These are phyloP conservation scores for Colletotrichum noveboracense DNA, from an alignment of 2,329 filamentous ascomycete species.

Conservation along the genomic window DNA sequence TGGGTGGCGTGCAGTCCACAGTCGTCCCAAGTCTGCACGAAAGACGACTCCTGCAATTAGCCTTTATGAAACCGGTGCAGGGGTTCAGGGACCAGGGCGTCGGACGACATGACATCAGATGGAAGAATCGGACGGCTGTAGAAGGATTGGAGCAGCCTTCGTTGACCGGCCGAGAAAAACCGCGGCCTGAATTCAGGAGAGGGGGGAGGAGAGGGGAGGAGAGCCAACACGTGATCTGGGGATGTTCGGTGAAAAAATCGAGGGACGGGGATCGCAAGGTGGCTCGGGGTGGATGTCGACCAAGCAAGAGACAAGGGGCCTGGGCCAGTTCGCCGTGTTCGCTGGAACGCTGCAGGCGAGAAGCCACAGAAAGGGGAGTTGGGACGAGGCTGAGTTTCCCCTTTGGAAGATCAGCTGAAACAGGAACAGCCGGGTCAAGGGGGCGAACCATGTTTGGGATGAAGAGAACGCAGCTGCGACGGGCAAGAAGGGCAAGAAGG, in stretches of 20 bases:
- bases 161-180: neutral
- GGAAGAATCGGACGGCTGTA: neutral
- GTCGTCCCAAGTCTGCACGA: conserved; percentile 15
- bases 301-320: neutral
- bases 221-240: neutral
- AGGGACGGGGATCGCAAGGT: neutral
- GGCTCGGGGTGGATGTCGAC: neutral
- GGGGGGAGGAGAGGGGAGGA: neutral
- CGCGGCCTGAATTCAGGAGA: neutral
- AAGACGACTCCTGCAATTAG: conserved; percentile 17
- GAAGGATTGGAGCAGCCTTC: neutral
- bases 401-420: conserved; percentile 17
- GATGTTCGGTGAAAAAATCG: neutral
- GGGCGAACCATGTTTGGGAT: neutral
- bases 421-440: conserved; percentile 13
- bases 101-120: conserved; percentile 16
- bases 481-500: neutral
- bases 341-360: neutral
- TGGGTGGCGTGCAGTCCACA: neutral
- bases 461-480: neutral
- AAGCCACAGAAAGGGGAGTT: neutral
- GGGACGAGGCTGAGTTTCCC: conserved; percentile 7
- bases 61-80: conserved; percentile 12
- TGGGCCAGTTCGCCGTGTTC: neutral
- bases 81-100: neutral